Base-by-base conservation (phyloP, 805 yeast species). In the Wickerhamiella australiensis region DNA sequence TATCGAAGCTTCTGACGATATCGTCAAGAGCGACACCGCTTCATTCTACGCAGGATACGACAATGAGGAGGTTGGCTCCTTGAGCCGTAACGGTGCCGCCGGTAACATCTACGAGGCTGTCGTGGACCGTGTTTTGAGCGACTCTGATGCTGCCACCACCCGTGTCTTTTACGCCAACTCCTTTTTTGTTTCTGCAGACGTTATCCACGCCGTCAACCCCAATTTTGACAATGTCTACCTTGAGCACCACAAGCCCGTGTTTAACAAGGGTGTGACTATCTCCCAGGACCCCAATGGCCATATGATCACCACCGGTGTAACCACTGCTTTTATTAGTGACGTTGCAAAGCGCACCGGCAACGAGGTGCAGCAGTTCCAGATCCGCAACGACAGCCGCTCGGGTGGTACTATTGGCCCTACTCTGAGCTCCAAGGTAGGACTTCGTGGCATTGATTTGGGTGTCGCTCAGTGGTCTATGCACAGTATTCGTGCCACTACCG, bases 391-490 rank as follows among this genome's bases (percentile, higher is more conserved):
- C 62, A 75, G 84, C 13, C 76, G 92, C 61, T 80, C 87, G 0
- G 95, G 95, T 27, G 94, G 94, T 36, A 85, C 95, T 23, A 84
- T 86, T 61, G 95, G 95, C 0, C 95, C 80, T 62, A 59, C 69
- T 53, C 58, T 69, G 5, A 56, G 66, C 13, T 50, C 65, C 5
- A 59, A 59, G 36, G 58, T 63, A 60, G 76, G 76, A 12, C 52
- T 65, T 26, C 57, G 66, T 59, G 81, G 90, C 41, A 76, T 83
- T 50, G 95, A 85, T 59, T 65, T 84, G 52, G 95, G 95, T 50
- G 80, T 85, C 57, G 79, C 94, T 2, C 94, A 85, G 66, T 70
- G 82, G 57, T 76, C 90, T 2, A 85, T 85, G 95, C 95, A 85
- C 66, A 79, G 86, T 38, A 81, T 85, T 57, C 74, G 94, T 59